Conservation (phyloP, 2,329 filamentous ascomycete species). For the Zymoseptoria ardabiliae region DNA sequence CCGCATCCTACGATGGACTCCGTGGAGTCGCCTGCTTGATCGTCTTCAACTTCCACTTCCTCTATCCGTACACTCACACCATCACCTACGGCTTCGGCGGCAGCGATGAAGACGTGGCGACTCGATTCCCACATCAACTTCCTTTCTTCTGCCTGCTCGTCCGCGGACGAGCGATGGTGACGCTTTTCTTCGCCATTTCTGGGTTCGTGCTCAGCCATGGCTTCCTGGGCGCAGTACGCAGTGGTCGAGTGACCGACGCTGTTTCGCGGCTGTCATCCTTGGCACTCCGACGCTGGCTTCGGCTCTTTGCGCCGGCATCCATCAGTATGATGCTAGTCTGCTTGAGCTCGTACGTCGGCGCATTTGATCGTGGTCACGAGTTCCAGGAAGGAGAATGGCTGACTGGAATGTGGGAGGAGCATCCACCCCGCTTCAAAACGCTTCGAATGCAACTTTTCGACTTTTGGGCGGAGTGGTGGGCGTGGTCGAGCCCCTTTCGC, state of each 20-base stretch:
- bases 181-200: conserved; percentile 13
- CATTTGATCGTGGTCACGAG: conserved; percentile 5
- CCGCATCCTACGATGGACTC: conserved; percentile 9
- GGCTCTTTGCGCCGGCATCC: conserved; percentile 8
- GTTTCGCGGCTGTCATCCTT: conserved; percentile 3
- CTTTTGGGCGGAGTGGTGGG: conserved; percentile 6
- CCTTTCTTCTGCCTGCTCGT: conserved; percentile 11
- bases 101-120: background rate
- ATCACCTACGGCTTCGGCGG: conserved; percentile 5
- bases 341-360: conserved; percentile 5
- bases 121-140: conserved; percentile 6
- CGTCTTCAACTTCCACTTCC: conserved; percentile 15
- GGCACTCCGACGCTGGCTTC: conserved; percentile 7
- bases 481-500: conserved; percentile 6
- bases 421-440: conserved; percentile 5
- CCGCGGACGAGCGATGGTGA: conserved; percentile 14
- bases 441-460: background rate
- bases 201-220: conserved; percentile 11
- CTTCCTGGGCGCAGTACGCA: conserved; percentile 6
- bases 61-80: conserved; percentile 8
- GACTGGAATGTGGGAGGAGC: conserved; percentile 11
- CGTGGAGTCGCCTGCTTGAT: conserved; percentile 12
- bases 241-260: background rate
- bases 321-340: conserved; percentile 11
- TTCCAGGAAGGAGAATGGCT: conserved; percentile 1